Conservation (phyloP, 179 eudicot genomes). For the Amaranthus tricolor region DNA sequence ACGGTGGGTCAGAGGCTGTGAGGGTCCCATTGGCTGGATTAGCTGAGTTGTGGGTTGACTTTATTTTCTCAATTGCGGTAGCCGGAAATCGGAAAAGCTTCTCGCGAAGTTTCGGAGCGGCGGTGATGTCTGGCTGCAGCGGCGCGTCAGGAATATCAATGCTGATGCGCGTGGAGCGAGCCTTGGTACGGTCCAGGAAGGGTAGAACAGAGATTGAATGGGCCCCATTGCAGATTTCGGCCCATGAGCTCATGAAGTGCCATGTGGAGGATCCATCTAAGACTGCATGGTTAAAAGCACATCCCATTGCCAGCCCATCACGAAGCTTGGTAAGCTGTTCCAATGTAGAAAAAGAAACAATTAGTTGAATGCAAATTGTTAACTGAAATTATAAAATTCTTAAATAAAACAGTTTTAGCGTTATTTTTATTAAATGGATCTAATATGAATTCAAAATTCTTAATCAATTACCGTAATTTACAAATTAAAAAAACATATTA, state of each 20-base stretch:
- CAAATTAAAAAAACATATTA: too few species aligned
- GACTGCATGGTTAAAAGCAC: conserved; percentile 88
- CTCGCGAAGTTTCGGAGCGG: conserved; percentile 51
- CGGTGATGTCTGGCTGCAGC: conserved; percentile 29
- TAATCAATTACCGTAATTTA: not conserved
- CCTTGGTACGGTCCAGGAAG: conserved; percentile 75
- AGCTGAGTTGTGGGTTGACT: conserved; percentile 44
- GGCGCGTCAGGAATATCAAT: conserved; percentile 62
- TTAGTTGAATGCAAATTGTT: not conserved
- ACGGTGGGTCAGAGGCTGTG: conserved; percentile 42
- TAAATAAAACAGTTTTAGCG: too few species aligned
- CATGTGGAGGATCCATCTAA: conserved; percentile 95
- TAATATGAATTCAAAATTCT: not conserved
- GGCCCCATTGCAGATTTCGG: conserved; percentile 68
- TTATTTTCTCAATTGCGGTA: conserved; percentile 39
- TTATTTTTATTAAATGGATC: too few species aligned
- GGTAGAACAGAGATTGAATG: conserved; percentile 50
- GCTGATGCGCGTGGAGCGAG: conserved; percentile 73
- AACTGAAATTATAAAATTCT: too few species aligned
- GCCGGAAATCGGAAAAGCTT: conserved; percentile 74
- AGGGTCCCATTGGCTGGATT: conserved; percentile 19
- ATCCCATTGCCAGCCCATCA: conserved; percentile 81
- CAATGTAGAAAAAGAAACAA: not conserved
- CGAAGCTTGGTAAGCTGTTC: conserved; percentile 74
- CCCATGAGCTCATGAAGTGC: conserved; percentile 99